Evolutionary conservation across 768 basidiomycete species (phyloP).

Genomic region (Boletus tomentosulus): DNA sequence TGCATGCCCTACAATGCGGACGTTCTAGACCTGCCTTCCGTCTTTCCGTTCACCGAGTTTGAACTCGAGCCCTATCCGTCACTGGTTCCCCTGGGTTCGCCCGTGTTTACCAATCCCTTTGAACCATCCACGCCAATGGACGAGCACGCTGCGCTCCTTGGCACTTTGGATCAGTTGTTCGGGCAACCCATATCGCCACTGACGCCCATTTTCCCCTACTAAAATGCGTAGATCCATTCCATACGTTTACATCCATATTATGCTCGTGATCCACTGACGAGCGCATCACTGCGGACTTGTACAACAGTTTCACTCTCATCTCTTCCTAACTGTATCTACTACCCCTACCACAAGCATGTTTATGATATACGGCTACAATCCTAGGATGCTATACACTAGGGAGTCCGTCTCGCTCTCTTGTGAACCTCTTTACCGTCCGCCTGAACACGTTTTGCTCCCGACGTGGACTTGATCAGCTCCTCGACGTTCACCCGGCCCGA

Average conservation of each 20-base stretch:
- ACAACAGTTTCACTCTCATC: neutral
- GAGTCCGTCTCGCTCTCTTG: conserved; percentile 32
- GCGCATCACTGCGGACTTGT: conserved; percentile 1
- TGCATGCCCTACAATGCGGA: conserved; percentile 18
- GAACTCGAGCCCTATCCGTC: conserved; percentile 8
- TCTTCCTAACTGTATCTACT: conserved; percentile 21
- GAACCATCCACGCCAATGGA: conserved; percentile 6
- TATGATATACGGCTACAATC: neutral
- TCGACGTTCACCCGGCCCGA: conserved; percentile 42
- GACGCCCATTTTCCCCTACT: conserved; percentile 7
- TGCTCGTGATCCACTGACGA: neutral
- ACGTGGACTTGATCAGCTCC: conserved; percentile 17
- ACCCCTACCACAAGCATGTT: neutral
- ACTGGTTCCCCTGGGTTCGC: conserved; percentile 20
- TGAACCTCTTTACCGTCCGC: conserved; percentile 13
- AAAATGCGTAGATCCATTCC: conserved; percentile 12
- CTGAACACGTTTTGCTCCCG: conserved; percentile 26
- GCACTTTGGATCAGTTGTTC: conserved; percentile 29
- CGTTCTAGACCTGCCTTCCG: neutral
- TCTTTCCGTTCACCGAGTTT: conserved; percentile 9
- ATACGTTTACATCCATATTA: neutral
- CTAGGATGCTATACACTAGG: neutral
- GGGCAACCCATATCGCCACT: conserved; percentile 27
- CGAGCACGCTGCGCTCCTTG: conserved; percentile 11
- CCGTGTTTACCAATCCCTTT: conserved; percentile 31